phyloP scores from a whole-genome alignment of 495 filamentous ascomycete genomes.

The Jackrogersella multiformis region DNA sequence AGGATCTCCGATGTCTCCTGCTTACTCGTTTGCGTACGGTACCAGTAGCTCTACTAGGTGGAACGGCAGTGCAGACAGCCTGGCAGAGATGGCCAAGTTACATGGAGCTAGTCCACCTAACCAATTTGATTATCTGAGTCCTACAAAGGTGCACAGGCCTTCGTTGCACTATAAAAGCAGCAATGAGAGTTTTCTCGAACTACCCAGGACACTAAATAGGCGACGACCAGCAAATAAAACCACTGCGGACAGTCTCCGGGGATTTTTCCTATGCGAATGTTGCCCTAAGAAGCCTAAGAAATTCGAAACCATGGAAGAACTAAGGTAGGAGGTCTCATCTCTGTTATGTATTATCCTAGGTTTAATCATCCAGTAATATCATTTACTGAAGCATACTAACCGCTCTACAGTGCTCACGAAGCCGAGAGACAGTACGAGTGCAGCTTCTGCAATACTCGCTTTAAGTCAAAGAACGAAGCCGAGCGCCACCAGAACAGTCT shows the following conservation, averaged over 20 bases:
- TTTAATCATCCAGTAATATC: neutral
- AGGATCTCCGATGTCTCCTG: slow-evolving; percentile 30
- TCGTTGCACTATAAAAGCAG: slow-evolving; percentile 41
- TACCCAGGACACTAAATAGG: slow-evolving; percentile 32
- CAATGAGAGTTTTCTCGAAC: slow-evolving; percentile 40
- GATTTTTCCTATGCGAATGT: slow-evolving; percentile 73
- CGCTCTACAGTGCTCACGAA: slow-evolving; percentile 61
- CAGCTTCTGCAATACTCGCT: slow-evolving; percentile 80
- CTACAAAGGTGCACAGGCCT: slow-evolving; percentile 16
- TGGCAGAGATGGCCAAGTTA: slow-evolving; percentile 32
- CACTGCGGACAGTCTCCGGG: neutral
- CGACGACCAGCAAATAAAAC: slow-evolving; percentile 10
- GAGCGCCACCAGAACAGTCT: slow-evolving; percentile 89
- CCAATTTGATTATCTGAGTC: slow-evolving; percentile 20
- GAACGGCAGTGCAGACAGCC: slow-evolving; percentile 35
- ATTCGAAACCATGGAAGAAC: slow-evolving; percentile 74
- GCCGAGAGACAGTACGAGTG: slow-evolving; percentile 86
- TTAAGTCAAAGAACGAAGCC: slow-evolving; percentile 92
- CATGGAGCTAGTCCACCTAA: slow-evolving; percentile 29
- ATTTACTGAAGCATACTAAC: neutral
- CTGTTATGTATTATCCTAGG: neutral
- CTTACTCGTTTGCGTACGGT: slow-evolving; percentile 35
- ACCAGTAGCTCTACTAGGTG: slow-evolving; percentile 33
- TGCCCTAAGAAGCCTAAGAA: slow-evolving; percentile 89
- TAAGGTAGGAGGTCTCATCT: slow-evolving; percentile 65